Base-by-base conservation (phyloP, 805 yeast genomes). In the Zygosaccharomyces kombuchaensis region DNA sequence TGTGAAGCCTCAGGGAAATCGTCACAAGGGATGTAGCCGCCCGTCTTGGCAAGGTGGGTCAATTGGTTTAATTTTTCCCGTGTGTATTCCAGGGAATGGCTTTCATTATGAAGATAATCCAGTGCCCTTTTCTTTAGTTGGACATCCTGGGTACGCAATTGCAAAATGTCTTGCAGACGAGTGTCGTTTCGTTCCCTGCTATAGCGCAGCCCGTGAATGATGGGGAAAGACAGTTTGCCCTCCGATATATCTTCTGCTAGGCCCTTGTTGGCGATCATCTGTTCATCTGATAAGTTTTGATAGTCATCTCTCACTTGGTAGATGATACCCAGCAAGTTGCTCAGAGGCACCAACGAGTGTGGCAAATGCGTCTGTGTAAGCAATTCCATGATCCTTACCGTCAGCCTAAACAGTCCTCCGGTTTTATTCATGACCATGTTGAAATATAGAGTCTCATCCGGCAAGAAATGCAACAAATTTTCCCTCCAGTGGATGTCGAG, bases 401-500 rank as follows among this genome's bases (percentile, higher is more conserved):
- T 81, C 29, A 90, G 68, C 51, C 96, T 71, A 59, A 88, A 85
- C 29, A 90, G 69, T 0, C 97, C 97, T 1, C 96, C 96, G 0
- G 97, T 90, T 55, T 84, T 90, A 59, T 87, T 82, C 75, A 77
- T 77, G 7, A 85, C 95, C 96, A 91, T 90, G 31, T 73, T 73
- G 27, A 81, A 62, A 58, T 90, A 90, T 57, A 86, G 80, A 1
- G 65, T 61, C 48, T 81, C 84, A 4, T 71, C 68, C 0, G 93
- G 93, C 38, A 83, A 72, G 12, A 54, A 46, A 14, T 45, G 38
- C 8, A 52, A 48, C 26, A 71, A 57, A 23, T 74, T 69, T 46
- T 88, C 96, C 51, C 97, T 72, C 96, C 97, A 90, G 63, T 81
- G 84, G 16, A 90, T 73, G 56, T 90, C 98, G 48, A 84, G 65